Conservation (phyloP, 1,139 yeast species). For the Zygosaccharomyces sapae region DNA sequence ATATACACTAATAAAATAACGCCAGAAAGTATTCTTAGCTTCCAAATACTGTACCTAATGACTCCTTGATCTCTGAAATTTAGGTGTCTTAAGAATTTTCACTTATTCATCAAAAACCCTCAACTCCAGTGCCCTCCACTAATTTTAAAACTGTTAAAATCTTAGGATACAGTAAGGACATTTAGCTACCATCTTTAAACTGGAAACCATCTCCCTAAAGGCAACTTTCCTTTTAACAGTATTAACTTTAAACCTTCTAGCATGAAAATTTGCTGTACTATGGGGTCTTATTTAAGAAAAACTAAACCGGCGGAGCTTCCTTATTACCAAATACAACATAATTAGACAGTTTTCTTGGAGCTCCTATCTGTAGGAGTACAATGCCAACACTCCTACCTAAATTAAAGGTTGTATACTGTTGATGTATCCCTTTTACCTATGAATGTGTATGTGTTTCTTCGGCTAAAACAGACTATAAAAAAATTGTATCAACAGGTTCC, state of each 20-base stretch:
- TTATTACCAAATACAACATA: too few relatives aligned
- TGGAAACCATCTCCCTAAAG: conserved; percentile 74
- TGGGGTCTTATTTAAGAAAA: too few relatives aligned
- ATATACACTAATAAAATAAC: conserved; percentile 53
- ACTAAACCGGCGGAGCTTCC: too few relatives aligned
- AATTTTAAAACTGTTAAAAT: conserved; percentile 56
- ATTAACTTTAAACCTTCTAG: conserved; percentile 33
- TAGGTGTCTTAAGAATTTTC: conserved; percentile 54
- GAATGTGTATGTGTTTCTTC: too few relatives aligned
- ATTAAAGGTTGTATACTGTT: too few relatives aligned
- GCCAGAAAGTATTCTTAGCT: conserved; percentile 62
- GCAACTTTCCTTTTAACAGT: conserved; percentile 51
- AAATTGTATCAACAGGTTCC: too few relatives aligned
- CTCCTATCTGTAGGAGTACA: too few relatives aligned
- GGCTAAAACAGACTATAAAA: too few relatives aligned
- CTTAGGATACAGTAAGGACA: conserved; percentile 64
- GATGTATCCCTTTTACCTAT: too few relatives aligned
- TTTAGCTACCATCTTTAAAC: conserved; percentile 74
- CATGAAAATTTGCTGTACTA: conserved; percentile 25
- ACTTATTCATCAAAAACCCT: conserved; percentile 66
- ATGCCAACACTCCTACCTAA: too few relatives aligned
- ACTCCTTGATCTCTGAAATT: conserved; percentile 54
- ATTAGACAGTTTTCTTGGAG: too few relatives aligned
- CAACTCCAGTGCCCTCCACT: conserved; percentile 62
- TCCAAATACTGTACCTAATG: conserved; percentile 52